A percentile compares a stretch with the other conserved stretches of the same genome.
Conservation (phyloP, 306 rosid genomes). For the Cucumis cinereus region DNA sequence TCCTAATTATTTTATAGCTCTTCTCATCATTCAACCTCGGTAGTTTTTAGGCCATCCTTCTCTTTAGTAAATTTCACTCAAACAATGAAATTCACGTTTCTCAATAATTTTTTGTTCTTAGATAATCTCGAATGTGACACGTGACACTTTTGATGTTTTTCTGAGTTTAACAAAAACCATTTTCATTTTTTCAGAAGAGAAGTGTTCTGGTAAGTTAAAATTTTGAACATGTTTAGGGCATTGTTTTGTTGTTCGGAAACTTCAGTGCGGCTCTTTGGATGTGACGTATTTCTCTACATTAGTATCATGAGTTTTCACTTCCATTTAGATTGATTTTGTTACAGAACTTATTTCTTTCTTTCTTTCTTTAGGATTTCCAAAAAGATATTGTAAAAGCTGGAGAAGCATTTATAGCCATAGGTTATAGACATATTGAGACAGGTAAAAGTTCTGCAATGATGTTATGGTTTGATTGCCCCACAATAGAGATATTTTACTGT, state of each 20-base stretch:
- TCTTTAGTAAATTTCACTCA: too few relatives aligned
- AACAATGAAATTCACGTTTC: too few relatives aligned
- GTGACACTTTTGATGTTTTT: neutral
- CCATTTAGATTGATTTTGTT: neutral
- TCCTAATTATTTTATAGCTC: too few relatives aligned
- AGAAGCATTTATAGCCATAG: slow-evolving; percentile 66
- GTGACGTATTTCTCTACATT: neutral
- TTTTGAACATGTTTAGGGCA: neutral
- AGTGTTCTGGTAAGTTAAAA: neutral
- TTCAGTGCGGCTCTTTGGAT: neutral
- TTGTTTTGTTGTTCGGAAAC: neutral
- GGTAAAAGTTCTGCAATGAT: slow-evolving; percentile 36
- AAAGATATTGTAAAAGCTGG: slow-evolving; percentile 84
- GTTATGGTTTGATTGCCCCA: neutral
- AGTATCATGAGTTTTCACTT: neutral
- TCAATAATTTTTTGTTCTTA: neutral
- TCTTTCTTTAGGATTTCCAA: slow-evolving; percentile 77
- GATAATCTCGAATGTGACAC: neutral
- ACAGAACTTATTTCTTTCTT: neutral
- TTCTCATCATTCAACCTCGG: too few relatives aligned
- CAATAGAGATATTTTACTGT: too few relatives aligned
- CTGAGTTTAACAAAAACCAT: neutral
- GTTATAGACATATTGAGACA: slow-evolving; percentile 86
- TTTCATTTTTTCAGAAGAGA: neutral
- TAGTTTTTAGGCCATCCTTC: too few relatives aligned